Base-by-base conservation (phyloP, 2,329 filamentous ascomycete genomes). In the Chaetomiaceae sp. region DNA sequence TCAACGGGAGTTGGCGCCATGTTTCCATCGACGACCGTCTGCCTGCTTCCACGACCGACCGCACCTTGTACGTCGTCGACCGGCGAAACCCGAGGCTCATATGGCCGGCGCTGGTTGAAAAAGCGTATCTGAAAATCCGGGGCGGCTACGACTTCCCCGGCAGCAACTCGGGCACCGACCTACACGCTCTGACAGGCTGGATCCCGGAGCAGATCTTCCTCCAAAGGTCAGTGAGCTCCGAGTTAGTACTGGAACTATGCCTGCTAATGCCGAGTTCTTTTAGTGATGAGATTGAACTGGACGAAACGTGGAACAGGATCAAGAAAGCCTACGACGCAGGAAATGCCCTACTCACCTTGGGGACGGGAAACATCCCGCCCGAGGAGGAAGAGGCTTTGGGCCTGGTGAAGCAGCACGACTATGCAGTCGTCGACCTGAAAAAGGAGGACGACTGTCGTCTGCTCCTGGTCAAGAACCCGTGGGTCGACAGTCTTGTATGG, bases 121-220 rank as follows among this genome's bases (percentile, higher is more conserved):
- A 99, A 65, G 93, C 93, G 0, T 99, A 99, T 60, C 74, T 99
- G 1, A 99, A 97, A 71, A 82, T 97, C 10, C 82, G 92, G 50
- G 93, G 93, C 23, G 93, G 93, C 30, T 99, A 99, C 66, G 91
- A 99, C 63, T 99, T 99, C 58, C 92, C 93, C 0, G 93, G 93
- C 7, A 97, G 93, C 63, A 97, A 97, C 66, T 97, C 92, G 1
- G 91, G 89, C 10, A 97, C 92, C 2, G 93, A 99, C 68, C 71
- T 99, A 4, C 95, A 89, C 82, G 86, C 95, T 1, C 70, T 99
- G 48, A 95, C 87, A 0, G 92, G 93, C 25, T 99, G 93, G 93
- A 90, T 99, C 44, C 93, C 93, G 0, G 91, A 99, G 68, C 93
- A 99, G 66, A 73, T 97, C 1, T 96, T 96, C 61, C 73, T 97